Percentiles rank a stretch among this genome's conserved stretches.
phyloP scores from a whole-genome alignment of 2,329 filamentous ascomycete genomes.

The Lecanicillium sp. region DNA sequence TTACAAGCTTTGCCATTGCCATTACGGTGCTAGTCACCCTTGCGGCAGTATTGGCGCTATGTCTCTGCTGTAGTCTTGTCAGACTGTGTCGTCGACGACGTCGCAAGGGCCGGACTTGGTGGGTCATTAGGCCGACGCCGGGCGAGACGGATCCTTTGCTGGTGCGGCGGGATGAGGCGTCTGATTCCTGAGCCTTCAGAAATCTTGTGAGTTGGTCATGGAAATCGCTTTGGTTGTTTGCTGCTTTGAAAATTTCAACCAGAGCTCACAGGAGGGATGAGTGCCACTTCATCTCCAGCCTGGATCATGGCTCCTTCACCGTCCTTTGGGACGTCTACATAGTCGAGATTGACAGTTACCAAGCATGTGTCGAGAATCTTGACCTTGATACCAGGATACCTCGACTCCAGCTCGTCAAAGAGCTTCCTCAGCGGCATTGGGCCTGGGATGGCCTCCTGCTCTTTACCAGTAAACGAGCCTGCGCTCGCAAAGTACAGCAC shows the following conservation, averaged over 20 bases:
- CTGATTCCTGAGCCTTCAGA: no score
- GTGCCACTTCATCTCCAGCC: constrained; percentile 74
- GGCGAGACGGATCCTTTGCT: constrained; percentile 14
- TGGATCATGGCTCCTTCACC: constrained; percentile 44
- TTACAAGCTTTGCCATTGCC: constrained; percentile 21
- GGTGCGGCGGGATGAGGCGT: constrained; percentile 8
- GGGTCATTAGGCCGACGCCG: constrained; percentile 15
- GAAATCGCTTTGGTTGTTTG: no score
- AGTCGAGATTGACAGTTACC: constrained; percentile 73
- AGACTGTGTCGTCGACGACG: neutral
- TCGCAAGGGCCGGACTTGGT: constrained; percentile 18
- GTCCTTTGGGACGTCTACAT: constrained; percentile 57
- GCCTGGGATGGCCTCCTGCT: constrained; percentile 56
- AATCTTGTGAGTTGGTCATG: no score
- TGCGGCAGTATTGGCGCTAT: constrained; percentile 15
- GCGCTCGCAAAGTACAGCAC: constrained; percentile 78
- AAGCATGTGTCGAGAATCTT: constrained; percentile 65
- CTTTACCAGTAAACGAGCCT: constrained; percentile 60
- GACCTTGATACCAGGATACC: constrained; percentile 59
- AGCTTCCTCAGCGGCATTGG: constrained; percentile 55
- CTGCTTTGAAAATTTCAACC: constrained; percentile 40
- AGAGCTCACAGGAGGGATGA: constrained; percentile 83
- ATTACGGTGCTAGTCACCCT: constrained; percentile 21
- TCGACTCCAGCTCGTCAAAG: constrained; percentile 58
- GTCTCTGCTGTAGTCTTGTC: constrained; percentile 7